Evolutionary conservation across 805 yeast species (phyloP), one percentile per base, ranked within the genome.

Genomic region (Starmerella floricola): DNA sequence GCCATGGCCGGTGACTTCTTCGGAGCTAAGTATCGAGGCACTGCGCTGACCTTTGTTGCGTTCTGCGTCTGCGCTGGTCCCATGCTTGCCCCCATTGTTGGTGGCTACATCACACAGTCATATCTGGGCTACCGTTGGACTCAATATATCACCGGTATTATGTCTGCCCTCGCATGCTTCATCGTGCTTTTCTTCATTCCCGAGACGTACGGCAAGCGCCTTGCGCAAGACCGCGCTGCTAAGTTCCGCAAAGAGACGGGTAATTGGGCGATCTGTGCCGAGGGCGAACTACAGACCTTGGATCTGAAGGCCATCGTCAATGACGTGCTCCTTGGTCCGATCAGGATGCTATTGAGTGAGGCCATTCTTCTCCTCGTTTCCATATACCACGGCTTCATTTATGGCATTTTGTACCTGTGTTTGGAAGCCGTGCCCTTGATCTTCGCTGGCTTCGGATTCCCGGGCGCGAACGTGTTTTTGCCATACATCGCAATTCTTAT

Each of bases 1-100:
- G 95, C 94, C 37, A 72, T 79, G 0, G 78, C 84, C 66, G 81
- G 93, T 6, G 95, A 86, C 60, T 69, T 84, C 69, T 84, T 76
- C 57, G 73, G 72, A 50, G 74, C 76, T 44, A 59, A 59, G 29
- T 57, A 67, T 19, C 73, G 95, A 62, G 95, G 95, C 52, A 71
- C 69, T 38, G 93, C 94, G 24, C 67, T 84, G 52, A 66, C 78
- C 8, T 49, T 79, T 15, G 86, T 85, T 54, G 68, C 84, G 1
- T 69, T 81, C 64, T 74, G 78, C 35, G 83, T 84, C 28, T 66
- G 70, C 29, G 48, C 46, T 1, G 91, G 93, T 44, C 95, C 95
- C 17, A 69, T 83, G 65, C 42, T 79, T 29, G 88, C 88, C 0
- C 95, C 95, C 15, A 75, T 86, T 44, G 72, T 74, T 36, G 83